Evolutionary conservation across 2,329 filamentous ascomycete species (phyloP).

Genomic region (Falciphora oryzae): DNA sequence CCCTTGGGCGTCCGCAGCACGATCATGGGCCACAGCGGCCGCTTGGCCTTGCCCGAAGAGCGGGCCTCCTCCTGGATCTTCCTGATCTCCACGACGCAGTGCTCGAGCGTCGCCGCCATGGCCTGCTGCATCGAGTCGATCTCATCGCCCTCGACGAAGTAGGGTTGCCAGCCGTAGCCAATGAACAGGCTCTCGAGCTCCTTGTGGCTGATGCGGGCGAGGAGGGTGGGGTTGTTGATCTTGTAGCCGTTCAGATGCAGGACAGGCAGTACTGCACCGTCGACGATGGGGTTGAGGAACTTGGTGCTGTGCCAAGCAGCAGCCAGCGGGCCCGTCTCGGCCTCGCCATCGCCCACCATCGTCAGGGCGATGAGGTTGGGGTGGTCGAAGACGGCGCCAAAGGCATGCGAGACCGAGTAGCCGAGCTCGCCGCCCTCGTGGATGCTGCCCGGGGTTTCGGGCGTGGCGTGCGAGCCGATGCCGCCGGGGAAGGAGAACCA

Average conservation of each 20-base stretch:
- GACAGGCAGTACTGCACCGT: constrained; percentile 72
- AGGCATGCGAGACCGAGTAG: constrained; percentile 76
- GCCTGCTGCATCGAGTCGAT: constrained; percentile 72
- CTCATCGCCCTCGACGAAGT: constrained; percentile 74
- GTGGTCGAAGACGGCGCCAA: constrained; percentile 70
- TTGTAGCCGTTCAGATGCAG: constrained; percentile 81
- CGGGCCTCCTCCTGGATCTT: constrained; percentile 66
- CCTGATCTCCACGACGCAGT: constrained; percentile 64
- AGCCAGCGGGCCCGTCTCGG: constrained; percentile 74
- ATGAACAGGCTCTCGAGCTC: constrained; percentile 64
- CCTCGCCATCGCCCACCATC: constrained; percentile 75
- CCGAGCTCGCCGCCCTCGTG: constrained; percentile 78
- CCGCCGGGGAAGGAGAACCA: constrained; percentile 78
- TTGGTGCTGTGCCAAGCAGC: constrained; percentile 80
- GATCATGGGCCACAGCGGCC: constrained; percentile 74
- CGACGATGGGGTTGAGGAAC: constrained; percentile 72
- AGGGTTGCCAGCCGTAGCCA: constrained; percentile 74
- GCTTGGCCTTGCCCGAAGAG: constrained; percentile 61
- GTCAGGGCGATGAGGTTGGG: constrained; percentile 69
- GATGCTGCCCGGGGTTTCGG: constrained; percentile 70
- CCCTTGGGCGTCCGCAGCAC: constrained; percentile 72
- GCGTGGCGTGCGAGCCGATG: constrained; percentile 71
- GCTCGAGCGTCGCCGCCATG: constrained; percentile 71
- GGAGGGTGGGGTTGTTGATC: constrained; percentile 73
- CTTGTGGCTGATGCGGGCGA: constrained; percentile 67